These are phyloP conservation scores for Ophiostoma sp. DNA, from an alignment of 2,329 filamentous ascomycete species.

Conservation along the genomic window DNA sequence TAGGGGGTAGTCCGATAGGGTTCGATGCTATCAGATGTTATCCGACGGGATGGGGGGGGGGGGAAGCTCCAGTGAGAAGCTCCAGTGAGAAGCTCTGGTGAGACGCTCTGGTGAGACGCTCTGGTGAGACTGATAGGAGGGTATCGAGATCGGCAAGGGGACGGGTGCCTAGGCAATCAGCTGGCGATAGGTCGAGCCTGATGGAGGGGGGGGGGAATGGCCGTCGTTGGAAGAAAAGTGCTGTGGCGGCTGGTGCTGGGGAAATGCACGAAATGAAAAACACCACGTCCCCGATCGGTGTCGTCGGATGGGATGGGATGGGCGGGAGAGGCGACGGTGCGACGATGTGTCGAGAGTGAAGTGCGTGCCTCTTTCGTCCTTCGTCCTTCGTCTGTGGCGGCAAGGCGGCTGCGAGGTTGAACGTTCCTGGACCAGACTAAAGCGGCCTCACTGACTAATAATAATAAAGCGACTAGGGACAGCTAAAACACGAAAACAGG, in stretches of 20 bases:
- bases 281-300: neutral
- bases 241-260: too few relatives aligned
- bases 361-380: neutral
- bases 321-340: neutral
- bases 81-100: neutral
- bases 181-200: neutral
- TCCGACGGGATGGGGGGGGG: too few relatives aligned
- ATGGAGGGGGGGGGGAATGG: neutral
- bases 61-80: too few relatives aligned
- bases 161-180: neutral
- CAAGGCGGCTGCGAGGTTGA: neutral
- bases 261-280: neutral
- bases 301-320: neutral
- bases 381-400: neutral
- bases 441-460: slow-evolving; percentile 4
- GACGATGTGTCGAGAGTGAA: neutral
- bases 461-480: slow-evolving; percentile 16
- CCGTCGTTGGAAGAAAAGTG: neutral
- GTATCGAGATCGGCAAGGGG: neutral
- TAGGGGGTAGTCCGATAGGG: neutral
- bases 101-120: neutral
- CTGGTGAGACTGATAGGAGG: neutral
- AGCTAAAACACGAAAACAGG: neutral
- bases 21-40: neutral
- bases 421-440: slow-evolving; percentile 10